Base-by-base conservation (phyloP, 2,329 filamentous ascomycete genomes). In the Cladosporium austrohemisphaericum region DNA sequence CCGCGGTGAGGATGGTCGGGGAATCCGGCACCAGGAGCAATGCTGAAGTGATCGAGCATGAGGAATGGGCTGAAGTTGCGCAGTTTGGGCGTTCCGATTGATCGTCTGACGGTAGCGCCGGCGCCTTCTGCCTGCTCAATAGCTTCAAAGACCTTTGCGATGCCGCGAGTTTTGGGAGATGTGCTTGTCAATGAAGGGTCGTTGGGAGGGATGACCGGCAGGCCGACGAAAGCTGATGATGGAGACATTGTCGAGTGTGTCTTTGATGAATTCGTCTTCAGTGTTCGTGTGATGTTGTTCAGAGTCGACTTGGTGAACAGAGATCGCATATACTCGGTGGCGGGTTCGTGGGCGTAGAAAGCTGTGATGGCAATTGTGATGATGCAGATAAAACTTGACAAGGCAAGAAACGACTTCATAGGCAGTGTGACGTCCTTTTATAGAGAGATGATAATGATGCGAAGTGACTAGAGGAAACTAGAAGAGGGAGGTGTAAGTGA, bases 1-100 rank as follows among this genome's bases (percentile, higher is more conserved):
- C 91, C 90, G 31, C 89, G 79, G 55, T 86, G 83, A 0, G 81
- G 81, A 63, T 96, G 91, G 65, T 96, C 91, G 1, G 91, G 90
- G 66, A 96, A 96, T 0, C 91, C 91, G 8, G 90, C 86, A 51
- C 87, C 88, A 1, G 84, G 83, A 46, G 81, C 79, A 60, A 93
- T 81, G 48, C 77, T 80, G 74, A 96, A 96, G 73, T 96, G 88
- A 66, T 97, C 92, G 38, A 96, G 86, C 90, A 97, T 95, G 36
- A 96, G 77, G 71, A 97, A 96, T 0, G 92, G 93, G 11, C 84
- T 88, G 68, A 97, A 85, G 74, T 95, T 89, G 63, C 84, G 83
- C 18, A 97, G 77, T 57, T 86, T 78, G 4, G 86, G 78, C 1
- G 89, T 95, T 58, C 92, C 92, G 57, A 97, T 87, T 33, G 87